Base-by-base conservation (phyloP, 2,329 filamentous ascomycete genomes). In the Hypoxylon sp. region DNA sequence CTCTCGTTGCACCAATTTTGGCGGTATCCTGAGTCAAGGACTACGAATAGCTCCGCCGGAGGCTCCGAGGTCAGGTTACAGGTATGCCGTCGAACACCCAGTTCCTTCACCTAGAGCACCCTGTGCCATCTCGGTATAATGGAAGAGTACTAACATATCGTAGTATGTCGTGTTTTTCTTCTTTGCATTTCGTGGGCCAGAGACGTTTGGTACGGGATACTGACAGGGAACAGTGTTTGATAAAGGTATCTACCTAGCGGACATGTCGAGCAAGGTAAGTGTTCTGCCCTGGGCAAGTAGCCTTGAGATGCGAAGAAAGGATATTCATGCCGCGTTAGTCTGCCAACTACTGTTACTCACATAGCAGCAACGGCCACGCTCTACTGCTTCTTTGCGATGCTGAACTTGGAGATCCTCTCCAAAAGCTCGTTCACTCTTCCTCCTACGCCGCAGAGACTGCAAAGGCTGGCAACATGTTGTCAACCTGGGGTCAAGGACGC, bases 21-120 rank as follows among this genome's bases (percentile, higher is more conserved):
- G 89, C 69, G 92, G 92, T 69, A 97, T 97, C 57, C 83, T 96
- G 37, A 89, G 87, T 55, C 91, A 96, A 73, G 92, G 92, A 63
- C 83, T 97, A 5, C 89, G 91, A n/a, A 96, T 96, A 64, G 92
- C 92, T 5, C 92, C 92, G 0, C 88, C 89, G 0, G 88, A 96
- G 73, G 92, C 92, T 0, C 92, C 91, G 0, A 87, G 87, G 0
- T 83, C 81, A 3, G 91, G 91, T 1, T 92, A 94, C 77, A 94
- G 57, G 58, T 57, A 60, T 50, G 58, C 46, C n/a, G n/a, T 23
- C 10, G 6, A 10, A 40, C 3, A 13, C 20, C 7, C 17, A 13
- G 5, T 40, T 40, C 18, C 29, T 33, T 33, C 15, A 29, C 11
- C 26, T n/a, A 23, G 35, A 20, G 15, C 10, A 3, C 37, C 37